Percentiles rank a stretch among this genome's conserved stretches.
Conservation (phyloP, 129 eudicot genomes). For the Tagetes patula region DNA sequence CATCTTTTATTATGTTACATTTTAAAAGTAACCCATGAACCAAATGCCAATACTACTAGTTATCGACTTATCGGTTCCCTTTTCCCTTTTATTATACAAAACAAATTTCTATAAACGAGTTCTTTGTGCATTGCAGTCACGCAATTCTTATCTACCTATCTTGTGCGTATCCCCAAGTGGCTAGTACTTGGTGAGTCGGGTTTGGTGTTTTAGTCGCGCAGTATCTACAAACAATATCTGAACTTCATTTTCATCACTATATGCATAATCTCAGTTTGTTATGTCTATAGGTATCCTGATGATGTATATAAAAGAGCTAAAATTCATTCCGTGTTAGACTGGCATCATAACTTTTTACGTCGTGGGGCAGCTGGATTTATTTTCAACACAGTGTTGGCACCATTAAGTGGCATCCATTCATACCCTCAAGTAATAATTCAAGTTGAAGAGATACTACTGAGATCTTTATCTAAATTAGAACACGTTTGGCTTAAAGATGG, state of each 20-base stretch:
- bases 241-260: not conserved
- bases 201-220: not conserved
- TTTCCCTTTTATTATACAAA: not conserved
- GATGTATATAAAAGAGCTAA: conserved; percentile 63
- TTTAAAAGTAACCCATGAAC: no score
- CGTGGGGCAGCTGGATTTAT: conserved; percentile 63
- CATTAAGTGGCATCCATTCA: conserved; percentile 39
- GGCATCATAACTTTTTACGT: conserved; percentile 47
- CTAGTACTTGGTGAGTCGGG: conserved; percentile 63
- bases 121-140: conserved; percentile 56
- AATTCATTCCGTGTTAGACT: conserved; percentile 53
- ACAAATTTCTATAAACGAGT: not conserved
- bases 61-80: no score
- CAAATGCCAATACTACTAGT: no score
- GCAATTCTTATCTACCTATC: conserved; percentile 64
- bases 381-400: conserved; percentile 44
- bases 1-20: not conserved
- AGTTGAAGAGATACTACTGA: conserved; percentile 44
- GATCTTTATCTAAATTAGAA: conserved; percentile 59
- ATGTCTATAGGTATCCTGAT: conserved; percentile 60
- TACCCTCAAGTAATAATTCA: conserved; percentile 56
- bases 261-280: not conserved
- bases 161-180: conserved; percentile 52
- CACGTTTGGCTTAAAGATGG: conserved; percentile 65
- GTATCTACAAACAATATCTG: not conserved